These are phyloP conservation scores for Aphanomyces astaci DNA, from an alignment of 352 stramenopile species.

Conservation along the genomic window DNA sequence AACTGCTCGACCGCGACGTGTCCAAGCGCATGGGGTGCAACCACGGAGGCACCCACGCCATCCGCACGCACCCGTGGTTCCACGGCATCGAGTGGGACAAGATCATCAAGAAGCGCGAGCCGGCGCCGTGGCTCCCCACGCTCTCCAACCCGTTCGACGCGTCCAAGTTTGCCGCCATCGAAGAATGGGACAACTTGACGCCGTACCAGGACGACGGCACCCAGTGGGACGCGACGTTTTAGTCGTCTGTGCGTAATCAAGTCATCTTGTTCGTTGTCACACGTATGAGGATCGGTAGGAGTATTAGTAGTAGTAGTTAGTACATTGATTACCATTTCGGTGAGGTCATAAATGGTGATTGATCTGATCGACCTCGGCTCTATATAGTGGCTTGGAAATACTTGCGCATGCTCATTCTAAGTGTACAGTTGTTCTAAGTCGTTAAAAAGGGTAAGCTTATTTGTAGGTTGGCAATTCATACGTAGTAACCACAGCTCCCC, in stretches of 20 bases:
- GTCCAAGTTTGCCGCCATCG: slow-evolving; percentile 88
- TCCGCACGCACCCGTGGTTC: slow-evolving; percentile 90
- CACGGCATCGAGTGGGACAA: slow-evolving; percentile 81
- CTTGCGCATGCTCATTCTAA: too few relatives aligned
- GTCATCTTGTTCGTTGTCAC: too few relatives aligned
- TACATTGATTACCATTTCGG: too few relatives aligned
- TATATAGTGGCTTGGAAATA: too few relatives aligned
- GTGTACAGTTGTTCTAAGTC: too few relatives aligned
- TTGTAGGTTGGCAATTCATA: too few relatives aligned
- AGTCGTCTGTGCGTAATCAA: slow-evolving; percentile 25
- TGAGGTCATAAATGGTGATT: too few relatives aligned
- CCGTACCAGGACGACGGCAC: slow-evolving; percentile 55
- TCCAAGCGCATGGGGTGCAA: slow-evolving; percentile 84
- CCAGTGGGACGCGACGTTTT: slow-evolving; percentile 82
- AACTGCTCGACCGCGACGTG: slow-evolving; percentile 80
- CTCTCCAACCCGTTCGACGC: slow-evolving; percentile 86
- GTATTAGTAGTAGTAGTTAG: too few relatives aligned
- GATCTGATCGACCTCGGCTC: too few relatives aligned
- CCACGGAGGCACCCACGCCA: slow-evolving; percentile 79
- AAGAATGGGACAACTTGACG: slow-evolving; percentile 40
- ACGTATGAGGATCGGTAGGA: too few relatives aligned
- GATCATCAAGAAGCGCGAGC: slow-evolving; percentile 80
- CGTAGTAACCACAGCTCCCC: too few relatives aligned
- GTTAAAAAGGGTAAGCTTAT: too few relatives aligned
- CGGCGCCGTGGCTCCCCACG: slow-evolving; percentile 83